A percentile compares a stretch with the other conserved stretches of the same genome.
phyloP scores from a whole-genome alignment of 805 yeast genomes.

The Myxozyma vanderwaltii region DNA sequence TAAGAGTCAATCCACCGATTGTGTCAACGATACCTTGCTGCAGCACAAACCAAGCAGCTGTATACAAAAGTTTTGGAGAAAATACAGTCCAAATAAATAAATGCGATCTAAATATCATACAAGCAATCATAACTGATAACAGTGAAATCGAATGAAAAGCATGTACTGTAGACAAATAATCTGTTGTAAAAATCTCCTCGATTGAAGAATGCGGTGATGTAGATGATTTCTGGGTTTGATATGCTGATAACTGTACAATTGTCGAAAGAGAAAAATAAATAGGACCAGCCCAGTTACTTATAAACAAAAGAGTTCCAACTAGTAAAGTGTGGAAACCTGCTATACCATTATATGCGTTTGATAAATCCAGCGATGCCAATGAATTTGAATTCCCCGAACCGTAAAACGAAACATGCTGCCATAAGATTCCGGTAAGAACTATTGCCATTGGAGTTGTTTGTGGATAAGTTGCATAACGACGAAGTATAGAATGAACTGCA shows the following conservation, averaged over 20 bases:
- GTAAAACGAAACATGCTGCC: constrained; percentile 80
- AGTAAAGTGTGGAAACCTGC: constrained; percentile 63
- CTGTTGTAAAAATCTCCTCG: constrained; percentile 32
- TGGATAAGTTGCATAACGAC: constrained; percentile 22
- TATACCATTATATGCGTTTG: constrained; percentile 91
- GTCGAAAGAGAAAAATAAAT: constrained; percentile 58
- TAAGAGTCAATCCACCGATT: constrained; percentile 5
- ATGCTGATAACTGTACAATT: constrained; percentile 37
- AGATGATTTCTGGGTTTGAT: not conserved
- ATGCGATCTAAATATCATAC: constrained; percentile 76
- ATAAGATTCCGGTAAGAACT: constrained; percentile 37
- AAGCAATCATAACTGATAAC: constrained; percentile 62
- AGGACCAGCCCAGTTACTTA: constrained; percentile 84
- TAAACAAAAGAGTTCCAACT: constrained; percentile 77
- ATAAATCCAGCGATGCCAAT: constrained; percentile 83
- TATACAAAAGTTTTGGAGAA: constrained; percentile 85
- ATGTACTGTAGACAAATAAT: constrained; percentile 43
- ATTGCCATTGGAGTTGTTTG: constrained; percentile 7
- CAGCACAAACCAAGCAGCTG: constrained; percentile 64
- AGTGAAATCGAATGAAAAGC: constrained; percentile 64
- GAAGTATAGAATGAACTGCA: constrained; percentile 36
- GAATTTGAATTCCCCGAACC: constrained; percentile 91
- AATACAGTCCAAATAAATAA: constrained; percentile 97
- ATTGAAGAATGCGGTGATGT: constrained; percentile 7
- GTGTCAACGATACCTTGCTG: constrained; percentile 28